Percentiles rank a stretch among this genome's conserved stretches.
Conservation (phyloP, 2,329 filamentous ascomycete genomes). For the Neofusicoccum ribis region DNA sequence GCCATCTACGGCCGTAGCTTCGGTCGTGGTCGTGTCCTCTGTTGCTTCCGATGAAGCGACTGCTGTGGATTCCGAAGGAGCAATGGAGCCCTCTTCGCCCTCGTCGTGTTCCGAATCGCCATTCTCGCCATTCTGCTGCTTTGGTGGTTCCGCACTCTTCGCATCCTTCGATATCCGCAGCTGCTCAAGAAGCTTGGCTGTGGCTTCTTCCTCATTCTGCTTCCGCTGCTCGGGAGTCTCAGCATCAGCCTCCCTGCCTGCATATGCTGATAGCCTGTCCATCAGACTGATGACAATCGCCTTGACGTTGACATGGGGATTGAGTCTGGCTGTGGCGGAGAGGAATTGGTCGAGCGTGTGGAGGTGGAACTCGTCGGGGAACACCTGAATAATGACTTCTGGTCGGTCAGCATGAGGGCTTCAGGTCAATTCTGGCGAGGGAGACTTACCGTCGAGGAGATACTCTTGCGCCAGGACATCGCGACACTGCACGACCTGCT, state of each 20-base stretch:
- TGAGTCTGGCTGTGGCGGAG: conserved; percentile 86
- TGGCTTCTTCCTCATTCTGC: conserved; percentile 81
- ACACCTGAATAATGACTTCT: conserved; percentile 92
- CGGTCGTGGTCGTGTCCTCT: conserved; percentile 38
- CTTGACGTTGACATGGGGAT: conserved; percentile 97
- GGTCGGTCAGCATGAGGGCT: conserved; percentile 28
- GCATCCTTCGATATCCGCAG: conserved; percentile 67
- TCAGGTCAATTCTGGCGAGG: background rate
- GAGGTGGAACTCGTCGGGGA: conserved; percentile 96
- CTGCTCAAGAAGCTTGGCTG: conserved; percentile 74
- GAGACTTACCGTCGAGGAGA: conserved; percentile 69
- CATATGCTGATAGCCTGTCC: conserved; percentile 92
- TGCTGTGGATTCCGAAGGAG: conserved; percentile 29
- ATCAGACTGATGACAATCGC: conserved; percentile 97
- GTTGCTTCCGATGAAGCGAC: conserved; percentile 34
- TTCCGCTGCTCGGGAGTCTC: conserved; percentile 70
- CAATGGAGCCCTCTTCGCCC: conserved; percentile 32
- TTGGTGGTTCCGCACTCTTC: conserved; percentile 33
- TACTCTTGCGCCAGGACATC: conserved; percentile 98
- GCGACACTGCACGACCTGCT: conserved; percentile 96
- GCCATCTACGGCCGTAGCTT: conserved; percentile 41
- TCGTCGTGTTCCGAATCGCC: conserved; percentile 26
- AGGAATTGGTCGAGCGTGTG: conserved; percentile 95
- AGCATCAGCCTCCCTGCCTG: conserved; percentile 79
- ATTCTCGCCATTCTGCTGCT: conserved; percentile 35